These are phyloP conservation scores for Blastomyces percursus DNA, from an alignment of 2,329 filamentous ascomycete genomes.

Conservation along the genomic window DNA sequence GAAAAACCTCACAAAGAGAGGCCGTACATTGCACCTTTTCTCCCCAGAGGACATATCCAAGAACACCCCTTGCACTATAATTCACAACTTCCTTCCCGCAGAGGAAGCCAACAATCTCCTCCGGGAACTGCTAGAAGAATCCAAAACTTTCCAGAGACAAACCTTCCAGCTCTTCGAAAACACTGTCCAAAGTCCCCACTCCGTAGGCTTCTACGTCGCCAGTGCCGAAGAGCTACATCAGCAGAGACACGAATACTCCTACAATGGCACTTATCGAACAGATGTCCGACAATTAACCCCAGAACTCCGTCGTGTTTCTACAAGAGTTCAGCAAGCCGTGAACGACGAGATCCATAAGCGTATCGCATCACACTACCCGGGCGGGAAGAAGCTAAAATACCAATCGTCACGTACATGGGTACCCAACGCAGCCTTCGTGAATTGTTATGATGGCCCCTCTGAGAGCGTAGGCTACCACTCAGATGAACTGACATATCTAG, in stretches of 20 bases:
- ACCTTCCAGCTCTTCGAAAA: constrained; percentile 83
- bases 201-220: constrained; percentile 71
- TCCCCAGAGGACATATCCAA: constrained; percentile 67
- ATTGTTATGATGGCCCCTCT: constrained; percentile 74
- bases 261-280: constrained; percentile 66
- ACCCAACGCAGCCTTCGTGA: constrained; percentile 87
- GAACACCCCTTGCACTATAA: constrained; percentile 80
- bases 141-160: constrained; percentile 56
- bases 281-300: constrained; percentile 69
- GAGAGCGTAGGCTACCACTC: constrained; percentile 87
- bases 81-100: constrained; percentile 75
- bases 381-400: constrained; percentile 60
- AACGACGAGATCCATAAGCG: constrained; percentile 65
- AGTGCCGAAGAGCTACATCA: constrained; percentile 55
- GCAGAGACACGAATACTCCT: constrained; percentile 71
- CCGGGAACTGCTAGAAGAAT: constrained; percentile 62
- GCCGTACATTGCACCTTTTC: constrained; percentile 73
- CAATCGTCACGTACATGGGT: constrained; percentile 65
- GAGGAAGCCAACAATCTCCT: constrained; percentile 64
- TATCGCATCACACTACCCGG: constrained; percentile 57
- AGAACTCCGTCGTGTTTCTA: constrained; percentile 58
- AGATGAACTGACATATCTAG: constrained; percentile 87
- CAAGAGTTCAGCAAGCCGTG: constrained; percentile 60
- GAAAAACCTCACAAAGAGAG: constrained; percentile 51
- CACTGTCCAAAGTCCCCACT: constrained; percentile 75